Base-by-base conservation (phyloP, 495 filamentous ascomycete genomes). In the Penicillium cinerascens region DNA sequence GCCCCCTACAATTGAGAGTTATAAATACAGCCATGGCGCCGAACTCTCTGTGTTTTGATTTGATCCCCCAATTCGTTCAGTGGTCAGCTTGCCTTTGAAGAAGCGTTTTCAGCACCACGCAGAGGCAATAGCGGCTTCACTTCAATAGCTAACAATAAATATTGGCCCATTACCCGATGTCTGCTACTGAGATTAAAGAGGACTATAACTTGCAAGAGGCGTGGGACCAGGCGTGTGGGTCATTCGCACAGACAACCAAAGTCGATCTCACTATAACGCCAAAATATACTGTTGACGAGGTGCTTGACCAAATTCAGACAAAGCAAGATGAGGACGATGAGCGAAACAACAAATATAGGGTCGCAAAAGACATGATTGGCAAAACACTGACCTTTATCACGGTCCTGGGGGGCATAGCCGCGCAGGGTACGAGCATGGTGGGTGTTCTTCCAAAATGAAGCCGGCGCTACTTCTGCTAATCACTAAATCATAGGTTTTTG, bases 191-290 rank as follows among this genome's bases (percentile, higher is more conserved):
- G 7, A 9, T 29, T 9, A 29, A 29, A 9, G 47, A 55, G 17
- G 55, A 59, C 3, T 62, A 62, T 23, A 59, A 62, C 15, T 21
- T 62, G 22, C 59, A 59, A 25, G 59, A 55, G 33, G 59, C 55
- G n/a, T 62, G 59, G 59, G 42, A 59, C 43, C 47, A 23, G 21
- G 59, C 26, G 7, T 62, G 59, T 45, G 26, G 22, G 3, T 42
- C 59, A 0, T 62, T 62, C 29, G 59, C 59, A 17, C 36, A 59
- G 20, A 62, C 49, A 21, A 42, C 59, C 8, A 59, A 50, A 25
- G 49, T 59, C n/a, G 55, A 62, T 43, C 49, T 62, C 17, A 62
- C 55, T 17, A 21, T 29, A 17, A 8, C 48, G 4, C 59, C 59
- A 0, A 53, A 44, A 13, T 59, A 29, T 20, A 52, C 51, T 1